These are phyloP conservation scores for Trypanosoma mega DNA, from an alignment of 208 protist genomes.

Conservation along the genomic window DNA sequence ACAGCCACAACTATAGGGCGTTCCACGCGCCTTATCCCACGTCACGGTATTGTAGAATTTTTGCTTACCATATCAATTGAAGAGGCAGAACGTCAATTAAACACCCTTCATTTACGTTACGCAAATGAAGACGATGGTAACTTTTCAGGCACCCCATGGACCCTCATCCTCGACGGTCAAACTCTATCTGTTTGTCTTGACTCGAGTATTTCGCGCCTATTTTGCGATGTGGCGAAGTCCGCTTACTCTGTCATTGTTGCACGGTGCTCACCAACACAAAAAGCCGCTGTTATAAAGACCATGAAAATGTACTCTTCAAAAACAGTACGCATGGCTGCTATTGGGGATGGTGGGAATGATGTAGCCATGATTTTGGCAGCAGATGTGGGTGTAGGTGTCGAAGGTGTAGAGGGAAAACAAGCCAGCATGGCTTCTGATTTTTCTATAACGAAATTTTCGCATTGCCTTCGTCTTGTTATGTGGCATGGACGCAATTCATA, in stretches of 20 bases:
- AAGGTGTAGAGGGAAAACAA: slow-evolving; percentile 98
- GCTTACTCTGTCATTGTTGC: slow-evolving; percentile 95
- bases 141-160: slow-evolving; percentile 34
- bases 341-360: slow-evolving; percentile 99
- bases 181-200: slow-evolving; percentile 65
- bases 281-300: slow-evolving; percentile 94
- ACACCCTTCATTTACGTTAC: slow-evolving; percentile 40
- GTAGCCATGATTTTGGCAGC: slow-evolving; percentile 96
- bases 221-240: slow-evolving; percentile 46
- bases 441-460: slow-evolving; percentile 95
- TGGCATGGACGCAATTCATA: slow-evolving; percentile 91
- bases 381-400: slow-evolving; percentile 97
- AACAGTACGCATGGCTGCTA: slow-evolving; percentile 87
- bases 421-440: slow-evolving; percentile 98
- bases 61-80: slow-evolving; percentile 39
- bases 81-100: slow-evolving; percentile 35
- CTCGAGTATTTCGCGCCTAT: slow-evolving; percentile 31
- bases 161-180: slow-evolving; percentile 81
- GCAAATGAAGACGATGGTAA: neutral
- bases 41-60: slow-evolving; percentile 62
- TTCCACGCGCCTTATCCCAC: slow-evolving; percentile 86
- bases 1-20: slow-evolving; percentile 96
- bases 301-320: slow-evolving; percentile 57
- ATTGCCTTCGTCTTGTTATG: slow-evolving; percentile 87
- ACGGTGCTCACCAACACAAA: slow-evolving; percentile 98